Conservation (phyloP, 768 basidiomycete species). For the Dioszegia hungarica region DNA sequence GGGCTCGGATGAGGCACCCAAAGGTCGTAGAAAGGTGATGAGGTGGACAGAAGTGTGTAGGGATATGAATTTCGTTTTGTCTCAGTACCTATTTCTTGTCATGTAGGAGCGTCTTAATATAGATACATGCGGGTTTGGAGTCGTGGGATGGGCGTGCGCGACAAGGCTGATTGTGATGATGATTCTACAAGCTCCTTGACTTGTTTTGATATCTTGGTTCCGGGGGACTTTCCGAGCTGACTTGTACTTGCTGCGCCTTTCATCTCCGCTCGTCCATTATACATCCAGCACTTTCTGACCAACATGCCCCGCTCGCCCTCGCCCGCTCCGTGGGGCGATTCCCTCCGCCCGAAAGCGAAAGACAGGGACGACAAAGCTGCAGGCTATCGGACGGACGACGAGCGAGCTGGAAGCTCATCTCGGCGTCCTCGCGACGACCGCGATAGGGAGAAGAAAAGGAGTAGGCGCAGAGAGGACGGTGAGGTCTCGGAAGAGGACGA, state of each 20-base stretch:
- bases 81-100: too few species aligned
- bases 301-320: slow-evolving; percentile 34
- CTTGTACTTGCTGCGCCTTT: neutral
- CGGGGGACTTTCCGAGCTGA: neutral
- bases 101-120: too few species aligned
- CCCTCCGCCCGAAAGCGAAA: neutral
- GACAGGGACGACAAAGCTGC: neutral
- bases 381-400: slow-evolving; percentile 8
- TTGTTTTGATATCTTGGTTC: neutral
- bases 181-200: too few species aligned
- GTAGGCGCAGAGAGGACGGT: neutral
- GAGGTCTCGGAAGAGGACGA: slow-evolving; percentile 20
- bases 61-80: too few species aligned
- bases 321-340: slow-evolving; percentile 6
- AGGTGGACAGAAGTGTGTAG: too few species aligned
- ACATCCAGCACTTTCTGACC: neutral
- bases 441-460: slow-evolving; percentile 3
- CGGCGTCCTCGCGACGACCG: neutral
- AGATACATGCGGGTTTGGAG: too few species aligned
- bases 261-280: neutral
- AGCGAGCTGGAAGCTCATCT: slow-evolving; percentile 3
- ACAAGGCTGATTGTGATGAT: too few species aligned
- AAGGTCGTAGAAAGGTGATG: too few species aligned
- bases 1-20: too few species aligned
- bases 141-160: too few species aligned